Percentiles rank a stretch among this genome's conserved stretches.
These are phyloP conservation scores for Heliocybe sulcata DNA, from an alignment of 1,284 basidiomycete genomes.

Conservation along the genomic window DNA sequence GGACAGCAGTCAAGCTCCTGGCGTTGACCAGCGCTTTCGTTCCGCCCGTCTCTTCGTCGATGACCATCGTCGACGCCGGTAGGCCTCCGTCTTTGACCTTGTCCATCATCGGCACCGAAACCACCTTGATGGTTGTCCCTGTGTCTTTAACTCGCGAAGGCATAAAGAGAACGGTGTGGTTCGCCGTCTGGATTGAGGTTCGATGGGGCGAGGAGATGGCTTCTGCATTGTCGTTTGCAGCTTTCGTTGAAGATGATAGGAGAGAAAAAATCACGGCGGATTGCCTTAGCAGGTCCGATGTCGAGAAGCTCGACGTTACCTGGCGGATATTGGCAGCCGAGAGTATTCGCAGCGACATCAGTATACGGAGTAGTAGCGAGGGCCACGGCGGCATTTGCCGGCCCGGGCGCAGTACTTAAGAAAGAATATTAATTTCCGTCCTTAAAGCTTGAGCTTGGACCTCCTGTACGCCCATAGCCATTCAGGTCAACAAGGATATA, in stretches of 20 bases:
- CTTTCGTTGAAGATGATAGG: background rate
- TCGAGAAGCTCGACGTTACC: background rate
- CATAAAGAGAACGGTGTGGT: slow-evolving; percentile 64
- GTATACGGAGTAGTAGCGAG: background rate
- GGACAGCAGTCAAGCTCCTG: slow-evolving; percentile 63
- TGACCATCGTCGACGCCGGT: slow-evolving; percentile 69
- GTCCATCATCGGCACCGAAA: slow-evolving; percentile 49
- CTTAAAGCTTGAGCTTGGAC: too few species aligned
- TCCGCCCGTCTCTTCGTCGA: slow-evolving; percentile 64
- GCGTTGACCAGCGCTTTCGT: slow-evolving; percentile 75
- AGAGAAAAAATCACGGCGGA: background rate
- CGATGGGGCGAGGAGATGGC: slow-evolving; percentile 40
- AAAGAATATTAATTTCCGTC: too few species aligned
- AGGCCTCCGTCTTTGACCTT: slow-evolving; percentile 42
- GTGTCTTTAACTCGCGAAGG: slow-evolving; percentile 46
- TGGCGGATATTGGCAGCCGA: background rate
- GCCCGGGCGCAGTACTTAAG: too few species aligned
- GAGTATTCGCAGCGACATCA: background rate
- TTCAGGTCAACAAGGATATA: too few species aligned
- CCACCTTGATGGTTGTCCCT: slow-evolving; percentile 64
- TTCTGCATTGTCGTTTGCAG: background rate
- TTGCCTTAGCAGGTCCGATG: background rate
- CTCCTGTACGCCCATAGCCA: too few species aligned
- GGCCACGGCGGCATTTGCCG: too few species aligned
- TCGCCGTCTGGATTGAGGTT: slow-evolving; percentile 33